Percentiles rank a stretch among this genome's conserved stretches.
Conservation (phyloP, 2,329 filamentous ascomycete genomes). For the Aureobasidium sp. region DNA sequence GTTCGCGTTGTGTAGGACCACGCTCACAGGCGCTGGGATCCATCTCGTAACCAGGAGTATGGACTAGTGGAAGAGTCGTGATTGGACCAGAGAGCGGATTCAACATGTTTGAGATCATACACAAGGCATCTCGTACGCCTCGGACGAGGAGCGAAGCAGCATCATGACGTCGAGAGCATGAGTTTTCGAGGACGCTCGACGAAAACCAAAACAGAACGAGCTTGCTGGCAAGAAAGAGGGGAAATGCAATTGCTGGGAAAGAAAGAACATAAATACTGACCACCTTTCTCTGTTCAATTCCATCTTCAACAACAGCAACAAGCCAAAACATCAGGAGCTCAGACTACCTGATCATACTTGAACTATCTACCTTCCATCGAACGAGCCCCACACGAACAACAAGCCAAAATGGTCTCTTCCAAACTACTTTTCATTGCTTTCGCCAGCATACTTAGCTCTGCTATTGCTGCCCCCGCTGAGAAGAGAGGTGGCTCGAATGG, state of each 20-base stretch:
- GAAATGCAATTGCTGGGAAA: neutral
- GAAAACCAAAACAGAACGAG: neutral
- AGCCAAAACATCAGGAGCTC: neutral
- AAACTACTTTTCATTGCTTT: neutral
- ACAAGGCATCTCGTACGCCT: constrained; percentile 3
- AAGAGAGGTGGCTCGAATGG: neutral
- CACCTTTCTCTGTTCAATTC: neutral
- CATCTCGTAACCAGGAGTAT: neutral
- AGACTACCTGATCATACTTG: neutral
- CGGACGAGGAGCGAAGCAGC: neutral
- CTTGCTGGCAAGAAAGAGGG: neutral
- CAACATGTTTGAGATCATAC: neutral
- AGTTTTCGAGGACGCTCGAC: neutral
- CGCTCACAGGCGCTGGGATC: neutral
- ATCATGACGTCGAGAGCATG: neutral
- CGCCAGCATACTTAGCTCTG: neutral
- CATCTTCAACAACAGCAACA: neutral
- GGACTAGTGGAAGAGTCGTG: neutral
- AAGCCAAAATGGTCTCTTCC: constrained; percentile 5
- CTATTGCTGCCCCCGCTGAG: neutral
- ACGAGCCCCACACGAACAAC: neutral
- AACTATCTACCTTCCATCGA: neutral
- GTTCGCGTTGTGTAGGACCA: neutral
- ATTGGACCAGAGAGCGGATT: neutral
- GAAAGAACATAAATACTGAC: neutral